These are phyloP conservation scores for Neoboletus magnificus DNA, from an alignment of 768 basidiomycete species.

Conservation along the genomic window DNA sequence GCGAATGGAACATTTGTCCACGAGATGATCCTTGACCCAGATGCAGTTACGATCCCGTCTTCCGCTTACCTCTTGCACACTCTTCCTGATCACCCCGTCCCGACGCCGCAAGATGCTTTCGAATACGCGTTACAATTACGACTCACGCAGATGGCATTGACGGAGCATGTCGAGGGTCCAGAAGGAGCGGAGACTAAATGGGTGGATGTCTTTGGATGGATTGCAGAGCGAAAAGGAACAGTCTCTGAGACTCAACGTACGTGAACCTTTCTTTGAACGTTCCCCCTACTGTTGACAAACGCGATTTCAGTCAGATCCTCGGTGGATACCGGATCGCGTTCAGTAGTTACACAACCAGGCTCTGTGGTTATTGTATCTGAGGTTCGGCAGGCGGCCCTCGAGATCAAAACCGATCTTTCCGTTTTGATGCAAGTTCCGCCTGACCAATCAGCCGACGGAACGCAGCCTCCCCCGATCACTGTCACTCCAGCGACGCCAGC, in stretches of 20 bases:
- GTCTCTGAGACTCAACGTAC: slow-evolving; percentile 26
- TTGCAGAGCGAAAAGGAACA: slow-evolving; percentile 56
- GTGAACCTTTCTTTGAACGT: slow-evolving; percentile 1
- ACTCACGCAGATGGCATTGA: slow-evolving; percentile 79
- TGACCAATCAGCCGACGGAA: background rate
- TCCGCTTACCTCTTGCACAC: slow-evolving; percentile 43
- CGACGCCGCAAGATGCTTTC: slow-evolving; percentile 59
- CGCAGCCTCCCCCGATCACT: slow-evolving; percentile 43
- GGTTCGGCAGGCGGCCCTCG: slow-evolving; percentile 10
- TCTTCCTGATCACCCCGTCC: slow-evolving; percentile 45
- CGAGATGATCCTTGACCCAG: slow-evolving; percentile 28
- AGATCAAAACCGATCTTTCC: slow-evolving; percentile 4
- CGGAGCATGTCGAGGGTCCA: slow-evolving; percentile 81
- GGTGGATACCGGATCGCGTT: slow-evolving; percentile 27
- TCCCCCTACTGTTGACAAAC: background rate
- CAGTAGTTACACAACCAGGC: slow-evolving; percentile 20
- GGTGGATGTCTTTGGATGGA: slow-evolving; percentile 84
- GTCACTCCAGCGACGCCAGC: slow-evolving; percentile 62
- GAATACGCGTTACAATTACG: slow-evolving; percentile 80
- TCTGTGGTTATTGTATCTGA: slow-evolving; percentile 15
- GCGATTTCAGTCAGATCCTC: slow-evolving; percentile 28
- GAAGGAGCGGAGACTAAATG: slow-evolving; percentile 79
- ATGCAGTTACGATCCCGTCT: slow-evolving; percentile 36
- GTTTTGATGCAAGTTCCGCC: background rate
- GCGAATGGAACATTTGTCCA: slow-evolving; percentile 11